Evolutionary conservation across 2,329 filamentous ascomycete genomes (phyloP).

Genomic region (Fusarium sp.): DNA sequence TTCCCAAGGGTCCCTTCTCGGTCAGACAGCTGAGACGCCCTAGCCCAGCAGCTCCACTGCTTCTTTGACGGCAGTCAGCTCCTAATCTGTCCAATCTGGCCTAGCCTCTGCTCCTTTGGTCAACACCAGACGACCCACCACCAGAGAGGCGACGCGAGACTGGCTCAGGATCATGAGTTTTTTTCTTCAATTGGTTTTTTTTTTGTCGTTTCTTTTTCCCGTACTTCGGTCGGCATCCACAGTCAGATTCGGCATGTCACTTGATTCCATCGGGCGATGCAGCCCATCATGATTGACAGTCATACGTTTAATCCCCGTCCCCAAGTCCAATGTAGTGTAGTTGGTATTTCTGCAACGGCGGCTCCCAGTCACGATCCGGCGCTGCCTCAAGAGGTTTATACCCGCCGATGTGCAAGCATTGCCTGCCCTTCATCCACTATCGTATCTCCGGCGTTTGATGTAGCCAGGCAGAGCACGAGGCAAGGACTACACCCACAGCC

Average conservation of each 20-base stretch:
- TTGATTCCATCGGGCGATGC: constrained; percentile 19
- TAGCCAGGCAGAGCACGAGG: constrained; percentile 5
- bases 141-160: constrained; percentile 5
- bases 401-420: constrained; percentile 21
- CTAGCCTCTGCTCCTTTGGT: constrained; percentile 17
- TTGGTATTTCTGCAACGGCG: constrained; percentile 7
- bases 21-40: constrained; percentile 8
- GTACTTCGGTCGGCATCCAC: constrained; percentile 7
- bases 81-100: constrained; percentile 21
- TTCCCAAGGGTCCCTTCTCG: constrained; percentile 16
- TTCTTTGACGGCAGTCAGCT: constrained; percentile 21
- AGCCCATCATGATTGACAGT: constrained; percentile 32
- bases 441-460: constrained; percentile 11
- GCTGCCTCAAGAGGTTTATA: constrained; percentile 4
- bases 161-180: constrained; percentile 20
- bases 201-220: constrained; percentile 6
- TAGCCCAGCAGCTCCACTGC: constrained; percentile 15
- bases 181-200: constrained; percentile 15
- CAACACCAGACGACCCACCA: constrained; percentile 22
- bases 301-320: constrained; percentile 38
- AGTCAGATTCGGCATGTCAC: constrained; percentile 7
- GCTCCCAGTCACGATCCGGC: constrained; percentile 21
- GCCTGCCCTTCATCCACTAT: constrained; percentile 16
- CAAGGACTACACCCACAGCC: constrained; percentile 9
- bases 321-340: constrained; percentile 15